phyloP scores from a whole-genome alignment of 2,329 filamentous ascomycete genomes.

The Blastomyces percursus region DNA sequence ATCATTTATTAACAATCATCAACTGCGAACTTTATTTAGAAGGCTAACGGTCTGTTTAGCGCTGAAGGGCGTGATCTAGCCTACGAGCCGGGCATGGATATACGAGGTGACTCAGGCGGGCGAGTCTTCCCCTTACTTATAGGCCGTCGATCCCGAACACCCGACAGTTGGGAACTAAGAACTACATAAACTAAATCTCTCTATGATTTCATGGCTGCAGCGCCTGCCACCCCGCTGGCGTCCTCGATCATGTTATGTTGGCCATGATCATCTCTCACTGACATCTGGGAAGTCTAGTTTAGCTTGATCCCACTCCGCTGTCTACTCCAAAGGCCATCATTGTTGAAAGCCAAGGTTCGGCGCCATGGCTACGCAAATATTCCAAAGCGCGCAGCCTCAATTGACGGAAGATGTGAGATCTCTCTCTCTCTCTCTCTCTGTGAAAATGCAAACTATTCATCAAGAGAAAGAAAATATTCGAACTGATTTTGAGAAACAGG shows the following conservation, averaged over 20 bases:
- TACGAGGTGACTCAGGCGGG: neutral
- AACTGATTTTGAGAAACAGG: neutral
- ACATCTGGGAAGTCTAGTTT: neutral
- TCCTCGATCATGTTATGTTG: neutral
- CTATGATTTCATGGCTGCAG: too few species aligned
- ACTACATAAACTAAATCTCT: too few species aligned
- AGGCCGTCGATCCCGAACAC: too few species aligned
- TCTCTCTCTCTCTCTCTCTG: neutral
- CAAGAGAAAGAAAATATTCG: neutral
- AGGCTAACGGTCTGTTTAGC: too few species aligned
- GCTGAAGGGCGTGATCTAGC: neutral
- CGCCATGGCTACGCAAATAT: neutral
- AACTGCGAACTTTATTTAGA: too few species aligned
- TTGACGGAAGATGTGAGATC: neutral
- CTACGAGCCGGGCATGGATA: neutral
- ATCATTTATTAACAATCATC: too few species aligned
- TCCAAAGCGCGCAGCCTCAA: neutral
- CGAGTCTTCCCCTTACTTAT: too few species aligned
- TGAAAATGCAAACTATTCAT: neutral
- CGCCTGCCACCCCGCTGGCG: too few species aligned
- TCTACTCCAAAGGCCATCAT: neutral
- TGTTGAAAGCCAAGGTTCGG: neutral
- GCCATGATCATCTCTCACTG: neutral
- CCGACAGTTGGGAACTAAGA: too few species aligned
- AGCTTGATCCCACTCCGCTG: neutral